phyloP scores from a whole-genome alignment of 352 stramenopile species.

The Pythium grandisporangium region DNA sequence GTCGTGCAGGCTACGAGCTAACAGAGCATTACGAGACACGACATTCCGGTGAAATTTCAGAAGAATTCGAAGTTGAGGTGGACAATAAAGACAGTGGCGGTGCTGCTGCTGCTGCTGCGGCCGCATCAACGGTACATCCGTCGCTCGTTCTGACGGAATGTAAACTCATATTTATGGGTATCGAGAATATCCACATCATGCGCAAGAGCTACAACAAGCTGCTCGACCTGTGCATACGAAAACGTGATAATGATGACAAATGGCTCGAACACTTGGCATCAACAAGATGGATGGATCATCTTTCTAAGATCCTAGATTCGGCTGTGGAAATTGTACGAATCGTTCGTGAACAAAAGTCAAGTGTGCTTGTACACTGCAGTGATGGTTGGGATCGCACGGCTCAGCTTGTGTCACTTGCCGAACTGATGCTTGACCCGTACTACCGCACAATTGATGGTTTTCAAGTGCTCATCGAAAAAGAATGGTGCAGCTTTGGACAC shows the following conservation, averaged over 20 bases:
- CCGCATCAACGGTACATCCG: slow-evolving; percentile 12
- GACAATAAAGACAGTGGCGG: slow-evolving; percentile 18
- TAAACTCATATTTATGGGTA: slow-evolving; percentile 85
- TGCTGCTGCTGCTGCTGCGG: no score
- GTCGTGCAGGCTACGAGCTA: slow-evolving; percentile 84
- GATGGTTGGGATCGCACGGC: slow-evolving; percentile 96
- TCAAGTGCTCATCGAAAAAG: slow-evolving; percentile 81
- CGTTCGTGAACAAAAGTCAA: slow-evolving; percentile 77
- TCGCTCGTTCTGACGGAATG: slow-evolving; percentile 70
- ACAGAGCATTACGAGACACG: slow-evolving; percentile 75
- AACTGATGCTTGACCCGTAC: slow-evolving; percentile 87
- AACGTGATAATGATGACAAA: slow-evolving; percentile 58
- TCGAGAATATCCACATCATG: slow-evolving; percentile 91
- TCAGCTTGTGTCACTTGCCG: slow-evolving; percentile 74
- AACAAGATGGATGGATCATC: slow-evolving; percentile 69
- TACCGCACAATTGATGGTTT: slow-evolving; percentile 86
- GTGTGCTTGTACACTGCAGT: slow-evolving; percentile 97
- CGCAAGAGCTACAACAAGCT: slow-evolving; percentile 79
- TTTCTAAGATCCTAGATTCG: slow-evolving; percentile 71
- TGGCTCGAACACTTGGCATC: slow-evolving; percentile 71
- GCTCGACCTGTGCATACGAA: slow-evolving; percentile 53
- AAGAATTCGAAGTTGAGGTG: slow-evolving; percentile 49
- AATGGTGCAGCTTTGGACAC: slow-evolving; percentile 87
- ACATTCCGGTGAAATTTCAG: slow-evolving; percentile 42
- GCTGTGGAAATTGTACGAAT: slow-evolving; percentile 77